phyloP scores from a whole-genome alignment of 495 filamentous ascomycete species.

The Tuber borchii region DNA sequence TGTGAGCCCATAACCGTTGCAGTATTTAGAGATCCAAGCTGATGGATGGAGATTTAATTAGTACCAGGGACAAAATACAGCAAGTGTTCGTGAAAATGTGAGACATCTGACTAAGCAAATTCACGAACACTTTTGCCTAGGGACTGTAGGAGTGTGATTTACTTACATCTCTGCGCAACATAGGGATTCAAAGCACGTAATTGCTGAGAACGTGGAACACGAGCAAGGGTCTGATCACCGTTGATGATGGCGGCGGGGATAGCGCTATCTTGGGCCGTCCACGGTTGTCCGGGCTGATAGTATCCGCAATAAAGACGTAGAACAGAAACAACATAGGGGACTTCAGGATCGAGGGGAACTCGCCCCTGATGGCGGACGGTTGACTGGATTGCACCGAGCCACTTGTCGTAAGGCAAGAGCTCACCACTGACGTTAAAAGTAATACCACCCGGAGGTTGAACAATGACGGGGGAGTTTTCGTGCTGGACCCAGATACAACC shows the following conservation, averaged over 20 bases:
- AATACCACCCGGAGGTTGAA: conserved; percentile 4
- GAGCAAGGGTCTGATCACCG: not conserved
- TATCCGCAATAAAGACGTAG: conserved; percentile 17
- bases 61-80: not conserved
- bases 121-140: too few relatives aligned
- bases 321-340: conserved; percentile 8
- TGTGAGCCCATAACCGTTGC: conserved; percentile 21
- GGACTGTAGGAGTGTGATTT: not conserved
- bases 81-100: too few relatives aligned
- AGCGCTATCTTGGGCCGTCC: not conserved
- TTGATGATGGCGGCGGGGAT: not conserved
- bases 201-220: not conserved
- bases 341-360: conserved; percentile 3
- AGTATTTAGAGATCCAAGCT: conserved; percentile 28
- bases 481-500: conserved; percentile 23
- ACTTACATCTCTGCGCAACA: conserved; percentile 27
- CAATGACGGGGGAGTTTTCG: conserved; percentile 3
- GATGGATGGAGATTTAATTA: not conserved
- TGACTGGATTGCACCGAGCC: conserved; percentile 13
- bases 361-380: conserved; percentile 13
- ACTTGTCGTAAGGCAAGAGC: conserved; percentile 13
- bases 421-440: conserved; percentile 5
- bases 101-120: too few relatives aligned
- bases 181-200: conserved; percentile 25
- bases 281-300: not conserved